Evolutionary conservation across 768 basidiomycete species (phyloP).

Genomic region (Chalciporus sphaerocephalus): DNA sequence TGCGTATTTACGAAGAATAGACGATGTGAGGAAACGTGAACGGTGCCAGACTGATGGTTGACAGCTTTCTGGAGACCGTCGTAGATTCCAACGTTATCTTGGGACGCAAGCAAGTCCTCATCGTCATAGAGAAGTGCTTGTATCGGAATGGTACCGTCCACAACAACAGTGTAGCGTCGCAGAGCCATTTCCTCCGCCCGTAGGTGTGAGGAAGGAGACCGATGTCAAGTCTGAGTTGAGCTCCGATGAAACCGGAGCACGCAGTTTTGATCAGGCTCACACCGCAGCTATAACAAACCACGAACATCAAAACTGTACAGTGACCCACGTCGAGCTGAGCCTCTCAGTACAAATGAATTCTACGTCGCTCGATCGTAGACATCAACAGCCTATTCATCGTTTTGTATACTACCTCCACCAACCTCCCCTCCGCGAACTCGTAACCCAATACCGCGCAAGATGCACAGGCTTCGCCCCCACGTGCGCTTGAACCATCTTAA

Average conservation of each 20-base stretch:
- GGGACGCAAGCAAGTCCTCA: conserved; percentile 68
- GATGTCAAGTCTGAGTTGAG: no score
- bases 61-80: conserved; percentile 81
- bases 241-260: background rate
- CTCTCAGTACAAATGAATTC: no score
- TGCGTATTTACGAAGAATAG: conserved; percentile 71
- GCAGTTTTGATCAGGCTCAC: no score
- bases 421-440: background rate
- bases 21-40: conserved; percentile 77
- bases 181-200: conserved; percentile 43
- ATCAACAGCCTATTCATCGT: background rate
- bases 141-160: conserved; percentile 78
- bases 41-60: conserved; percentile 70
- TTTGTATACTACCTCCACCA: background rate
- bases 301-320: no score
- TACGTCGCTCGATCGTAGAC: background rate
- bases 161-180: conserved; percentile 47
- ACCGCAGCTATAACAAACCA: no score
- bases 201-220: background rate
- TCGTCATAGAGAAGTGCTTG: conserved; percentile 74
- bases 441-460: conserved; percentile 1
- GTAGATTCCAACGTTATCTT: conserved; percentile 85
- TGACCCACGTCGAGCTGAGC: no score
- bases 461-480: background rate
- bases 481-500: conserved; percentile 3